Percentiles rank a stretch among this genome's conserved stretches.
Evolutionary conservation across 2,329 filamentous ascomycete genomes (phyloP).

Genomic region (Xylaria multiplex): DNA sequence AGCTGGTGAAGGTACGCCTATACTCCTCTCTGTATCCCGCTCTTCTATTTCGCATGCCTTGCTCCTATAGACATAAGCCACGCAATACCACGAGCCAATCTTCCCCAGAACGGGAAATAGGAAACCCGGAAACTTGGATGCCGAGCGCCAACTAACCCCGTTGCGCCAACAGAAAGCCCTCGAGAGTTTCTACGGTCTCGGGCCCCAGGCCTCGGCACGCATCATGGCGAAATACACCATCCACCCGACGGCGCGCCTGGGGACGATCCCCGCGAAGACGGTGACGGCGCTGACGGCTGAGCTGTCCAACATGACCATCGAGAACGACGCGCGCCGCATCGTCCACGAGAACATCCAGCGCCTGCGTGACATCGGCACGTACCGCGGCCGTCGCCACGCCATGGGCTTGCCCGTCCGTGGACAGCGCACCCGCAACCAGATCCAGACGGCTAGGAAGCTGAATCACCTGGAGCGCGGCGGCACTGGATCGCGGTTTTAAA

Average conservation of each 20-base stretch:
- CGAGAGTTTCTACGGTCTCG: slow-evolving; percentile 86
- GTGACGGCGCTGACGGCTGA: slow-evolving; percentile 85
- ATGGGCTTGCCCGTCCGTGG: slow-evolving; percentile 92
- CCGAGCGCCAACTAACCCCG: slow-evolving; percentile 24
- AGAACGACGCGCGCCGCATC: slow-evolving; percentile 83
- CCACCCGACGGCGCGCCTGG: slow-evolving; percentile 82
- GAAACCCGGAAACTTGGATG: background rate
- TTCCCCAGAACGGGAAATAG: background rate
- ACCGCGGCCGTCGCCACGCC: slow-evolving; percentile 88
- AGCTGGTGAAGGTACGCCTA: slow-evolving; percentile 78
- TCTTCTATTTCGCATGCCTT: slow-evolving; percentile 19
- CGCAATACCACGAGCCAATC: background rate
- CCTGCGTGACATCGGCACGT: slow-evolving; percentile 89
- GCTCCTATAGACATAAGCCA: background rate
- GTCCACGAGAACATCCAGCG: slow-evolving; percentile 86
- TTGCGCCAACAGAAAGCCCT: slow-evolving; percentile 69
- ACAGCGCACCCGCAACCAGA: slow-evolving; percentile 85
- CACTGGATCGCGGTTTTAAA: slow-evolving; percentile 31
- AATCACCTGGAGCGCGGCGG: slow-evolving; percentile 65
- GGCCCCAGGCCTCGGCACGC: slow-evolving; percentile 72
- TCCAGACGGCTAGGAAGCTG: slow-evolving; percentile 67
- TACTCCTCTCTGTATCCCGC: slow-evolving; percentile 22
- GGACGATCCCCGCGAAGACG: slow-evolving; percentile 77
- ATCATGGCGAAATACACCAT: slow-evolving; percentile 92
- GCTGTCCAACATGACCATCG: slow-evolving; percentile 90